Conservation (phyloP, 139 green algal species). For the Coelastrella sp. region DNA sequence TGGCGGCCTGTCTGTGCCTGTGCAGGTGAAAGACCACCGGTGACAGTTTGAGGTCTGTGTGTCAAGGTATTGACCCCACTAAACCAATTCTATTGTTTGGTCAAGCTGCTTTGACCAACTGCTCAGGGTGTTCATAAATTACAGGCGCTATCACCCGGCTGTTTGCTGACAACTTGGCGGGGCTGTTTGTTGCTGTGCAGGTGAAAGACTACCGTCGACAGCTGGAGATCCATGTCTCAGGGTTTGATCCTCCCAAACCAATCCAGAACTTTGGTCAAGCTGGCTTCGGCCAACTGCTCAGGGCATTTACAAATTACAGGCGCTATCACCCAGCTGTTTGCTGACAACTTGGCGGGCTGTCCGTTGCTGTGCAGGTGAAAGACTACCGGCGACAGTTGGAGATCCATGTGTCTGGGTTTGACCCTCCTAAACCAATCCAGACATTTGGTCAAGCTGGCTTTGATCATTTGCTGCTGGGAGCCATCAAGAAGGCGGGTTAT, state of each 20-base stretch:
- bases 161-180: too few species aligned
- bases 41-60: too few species aligned
- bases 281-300: slow-evolving; percentile 82
- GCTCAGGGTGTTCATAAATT: too few species aligned
- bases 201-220: slow-evolving; percentile 64
- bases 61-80: too few species aligned
- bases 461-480: slow-evolving; percentile 72
- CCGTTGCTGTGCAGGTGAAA: slow-evolving; percentile 52
- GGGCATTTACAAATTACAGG: slow-evolving; percentile 78
- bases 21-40: too few species aligned
- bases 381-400: slow-evolving; percentile 68
- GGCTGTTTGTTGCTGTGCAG: slow-evolving; percentile 26
- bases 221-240: slow-evolving; percentile 78
- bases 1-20: too few species aligned
- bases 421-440: slow-evolving; percentile 75
- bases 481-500: slow-evolving; percentile 88
- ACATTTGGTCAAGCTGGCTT: slow-evolving; percentile 88
- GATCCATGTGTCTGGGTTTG: slow-evolving; percentile 79
- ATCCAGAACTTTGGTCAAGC: slow-evolving; percentile 84
- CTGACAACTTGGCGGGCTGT: neutral
- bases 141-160: too few species aligned
- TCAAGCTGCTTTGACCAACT: too few species aligned
- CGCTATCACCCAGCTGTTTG: too few species aligned
- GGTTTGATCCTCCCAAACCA: slow-evolving; percentile 77
- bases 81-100: too few species aligned